Percentiles rank a stretch among this genome's conserved stretches.
Conservation (phyloP, 139 green algal genomes). For the Pleodorina starrii region DNA sequence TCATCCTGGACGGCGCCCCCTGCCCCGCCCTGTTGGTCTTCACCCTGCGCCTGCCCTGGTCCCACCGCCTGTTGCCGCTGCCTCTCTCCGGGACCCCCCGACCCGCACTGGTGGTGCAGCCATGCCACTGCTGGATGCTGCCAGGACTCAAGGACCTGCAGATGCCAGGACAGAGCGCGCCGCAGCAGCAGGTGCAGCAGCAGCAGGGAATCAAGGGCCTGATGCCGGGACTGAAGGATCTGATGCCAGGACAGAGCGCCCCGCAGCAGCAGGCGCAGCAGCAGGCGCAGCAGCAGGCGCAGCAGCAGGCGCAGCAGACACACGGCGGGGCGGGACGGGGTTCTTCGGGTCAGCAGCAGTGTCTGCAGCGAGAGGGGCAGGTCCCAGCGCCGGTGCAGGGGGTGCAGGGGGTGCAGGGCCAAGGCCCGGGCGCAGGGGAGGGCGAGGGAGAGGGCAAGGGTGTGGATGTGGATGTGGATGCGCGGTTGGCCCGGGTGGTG, state of each 20-base stretch:
- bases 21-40: constrained; percentile 20
- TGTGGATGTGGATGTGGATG: neutral
- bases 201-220: neutral
- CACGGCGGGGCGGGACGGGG: too few relatives aligned
- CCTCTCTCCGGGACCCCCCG: neutral
- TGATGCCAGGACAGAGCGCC: too few relatives aligned
- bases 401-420: neutral
- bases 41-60: constrained; percentile 32
- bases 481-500: neutral
- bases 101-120: constrained; percentile 27
- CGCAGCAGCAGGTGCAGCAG: neutral
- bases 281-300: neutral
- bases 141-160: too few relatives aligned
- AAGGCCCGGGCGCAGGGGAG: neutral
- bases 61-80: neutral
- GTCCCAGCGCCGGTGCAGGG: too few relatives aligned
- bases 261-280: neutral
- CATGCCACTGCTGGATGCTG: constrained; percentile 28
- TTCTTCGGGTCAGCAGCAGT: too few relatives aligned
- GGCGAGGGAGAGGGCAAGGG: neutral
- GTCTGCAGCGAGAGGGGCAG: neutral
- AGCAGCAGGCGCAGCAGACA: neutral
- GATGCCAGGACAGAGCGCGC: too few relatives aligned
- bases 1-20: neutral
- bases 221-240: too few relatives aligned